Percentiles rank a stretch among this genome's conserved stretches.
Conservation (phyloP, 495 filamentous ascomycete species). For the Penicillium dipodomyicola region DNA sequence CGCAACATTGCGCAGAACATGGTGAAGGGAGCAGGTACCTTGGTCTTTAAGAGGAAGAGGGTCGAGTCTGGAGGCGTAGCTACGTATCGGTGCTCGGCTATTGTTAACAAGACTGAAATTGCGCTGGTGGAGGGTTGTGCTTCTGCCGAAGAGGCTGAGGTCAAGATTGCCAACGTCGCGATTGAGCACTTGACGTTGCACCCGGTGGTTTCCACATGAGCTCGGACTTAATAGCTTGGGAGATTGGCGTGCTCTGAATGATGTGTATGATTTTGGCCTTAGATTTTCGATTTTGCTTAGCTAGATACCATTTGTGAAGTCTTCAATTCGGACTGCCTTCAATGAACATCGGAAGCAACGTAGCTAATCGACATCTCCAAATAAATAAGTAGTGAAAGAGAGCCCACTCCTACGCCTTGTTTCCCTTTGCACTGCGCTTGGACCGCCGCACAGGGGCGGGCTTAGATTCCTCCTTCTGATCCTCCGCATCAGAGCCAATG, state of each 20-base stretch:
- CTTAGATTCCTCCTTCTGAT: conserved; percentile 8
- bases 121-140: conserved; percentile 9
- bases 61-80: conserved; percentile 7
- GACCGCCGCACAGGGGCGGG: conserved; percentile 24
- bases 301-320: neutral
- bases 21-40: conserved; percentile 33
- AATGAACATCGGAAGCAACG: neutral
- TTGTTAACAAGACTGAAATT: conserved; percentile 11
- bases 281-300: neutral
- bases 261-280: neutral
- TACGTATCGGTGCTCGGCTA: conserved; percentile 11
- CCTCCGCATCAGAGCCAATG: conserved; percentile 22
- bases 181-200: conserved; percentile 15
- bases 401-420: conserved; percentile 18
- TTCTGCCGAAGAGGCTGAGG: conserved; percentile 32
- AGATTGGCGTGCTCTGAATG: neutral
- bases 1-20: conserved; percentile 65
- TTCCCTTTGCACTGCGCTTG: conserved; percentile 24
- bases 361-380: neutral
- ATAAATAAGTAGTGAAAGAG: neutral
- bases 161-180: conserved; percentile 23
- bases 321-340: neutral
- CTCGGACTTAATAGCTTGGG: neutral
- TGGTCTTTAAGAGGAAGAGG: conserved; percentile 21
- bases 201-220: neutral